Evolutionary conservation across 2,329 filamentous ascomycete species (phyloP), one percentile per base, ranked within the genome.

Genomic region (Ustilaginoidea virens): DNA sequence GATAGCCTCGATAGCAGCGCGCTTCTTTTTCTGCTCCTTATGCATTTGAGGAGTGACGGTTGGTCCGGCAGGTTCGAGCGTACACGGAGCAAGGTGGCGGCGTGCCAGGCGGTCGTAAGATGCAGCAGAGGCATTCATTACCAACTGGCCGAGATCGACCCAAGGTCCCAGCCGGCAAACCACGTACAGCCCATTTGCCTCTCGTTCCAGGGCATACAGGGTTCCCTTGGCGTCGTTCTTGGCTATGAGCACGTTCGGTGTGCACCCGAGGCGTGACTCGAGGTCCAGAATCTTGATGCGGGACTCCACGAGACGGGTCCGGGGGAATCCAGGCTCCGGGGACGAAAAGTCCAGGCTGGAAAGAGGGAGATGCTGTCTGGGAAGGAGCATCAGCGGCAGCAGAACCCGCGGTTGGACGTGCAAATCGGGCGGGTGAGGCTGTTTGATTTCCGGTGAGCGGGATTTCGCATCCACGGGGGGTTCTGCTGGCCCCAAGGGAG

Each of bases 111-210:
- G 49, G 8, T 53, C 43, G 15, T 35, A 41, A 25, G 41, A 51
- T 17, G 50, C 28, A 4, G 44, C 48, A 0, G 65, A 68, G 22
- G 70, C 67, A 22, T 58, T 48, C 8, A 49, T 46, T 15, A 53
- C 52, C 17, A 85, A 53, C 5, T 60, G 53, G 20, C 64, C 59
- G 29, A 77, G 45, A 35, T 74, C 66, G 14, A 80, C 61, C 75
- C 77, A 81, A 13, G 57, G 50, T 2, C 70, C 75, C 24, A 90
- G 55, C 41, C 68, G 74, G 48, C 75, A 85, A 16, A 82, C 47
- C 8, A 69, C 67, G 46, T 80, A 86, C 4, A 77, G 56, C 1
- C 65, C 64, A 26, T 55, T 50, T 11, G 61, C 56, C 20, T 80
- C 69, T 15, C 69, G 63, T 53, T 86, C 80, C n/a, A 81, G 53